A percentile compares a stretch with the other conserved stretches of the same genome.
phyloP scores from a whole-genome alignment of 257 asterid genomes.

The Echites panduratus region DNA sequence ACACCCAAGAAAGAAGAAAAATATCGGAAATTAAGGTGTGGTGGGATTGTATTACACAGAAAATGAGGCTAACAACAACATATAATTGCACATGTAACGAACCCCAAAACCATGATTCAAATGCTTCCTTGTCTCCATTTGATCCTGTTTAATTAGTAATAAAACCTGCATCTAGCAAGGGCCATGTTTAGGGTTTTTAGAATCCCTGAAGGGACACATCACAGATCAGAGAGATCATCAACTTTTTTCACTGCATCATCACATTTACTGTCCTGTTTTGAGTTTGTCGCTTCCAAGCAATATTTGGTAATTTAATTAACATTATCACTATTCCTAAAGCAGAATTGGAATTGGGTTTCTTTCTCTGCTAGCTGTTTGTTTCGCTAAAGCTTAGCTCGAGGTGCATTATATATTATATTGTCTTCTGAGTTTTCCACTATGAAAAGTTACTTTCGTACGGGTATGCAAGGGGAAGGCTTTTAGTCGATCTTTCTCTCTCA shows the following conservation, averaged over 20 bases:
- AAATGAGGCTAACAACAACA: conserved; percentile 1
- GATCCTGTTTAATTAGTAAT: conserved; percentile 18
- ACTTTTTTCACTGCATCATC: neutral
- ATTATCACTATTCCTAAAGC: too few species aligned
- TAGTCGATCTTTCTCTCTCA: neutral
- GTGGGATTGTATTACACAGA: neutral
- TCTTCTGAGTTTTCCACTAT: neutral
- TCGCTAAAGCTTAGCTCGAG: too few species aligned
- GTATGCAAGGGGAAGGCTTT: neutral
- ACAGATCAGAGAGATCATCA: neutral
- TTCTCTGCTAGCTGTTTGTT: too few species aligned
- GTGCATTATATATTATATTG: too few species aligned
- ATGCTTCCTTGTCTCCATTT: conserved; percentile 39
- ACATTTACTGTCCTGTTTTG: neutral
- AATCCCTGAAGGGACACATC: conserved; percentile 28
- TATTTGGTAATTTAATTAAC: neutral
- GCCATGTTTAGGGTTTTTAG: conserved; percentile 48
- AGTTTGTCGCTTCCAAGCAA: conserved; percentile 4
- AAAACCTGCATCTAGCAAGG: conserved; percentile 26
- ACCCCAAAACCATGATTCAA: conserved; percentile 22
- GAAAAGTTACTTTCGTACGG: conserved; percentile 7
- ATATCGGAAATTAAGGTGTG: neutral
- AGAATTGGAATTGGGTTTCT: too few species aligned
- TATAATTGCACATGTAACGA: conserved; percentile 37
- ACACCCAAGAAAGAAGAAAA: conserved; percentile 20